Evolutionary conservation across 192 early-diverging fungal species (phyloP).

Genomic region (Piromyces sp.): DNA sequence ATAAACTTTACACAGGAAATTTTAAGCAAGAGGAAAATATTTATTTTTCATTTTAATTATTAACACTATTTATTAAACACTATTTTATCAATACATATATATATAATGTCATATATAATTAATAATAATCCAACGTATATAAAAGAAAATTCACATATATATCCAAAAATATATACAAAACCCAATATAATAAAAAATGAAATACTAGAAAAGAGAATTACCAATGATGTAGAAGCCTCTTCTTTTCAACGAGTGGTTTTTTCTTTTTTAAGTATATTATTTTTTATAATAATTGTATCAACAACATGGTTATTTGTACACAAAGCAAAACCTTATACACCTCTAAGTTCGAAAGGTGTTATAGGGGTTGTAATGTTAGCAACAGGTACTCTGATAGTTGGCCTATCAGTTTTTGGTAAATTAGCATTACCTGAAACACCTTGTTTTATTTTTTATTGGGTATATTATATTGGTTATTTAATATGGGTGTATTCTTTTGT

Average conservation of each 20-base stretch:
- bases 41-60: too few relatives aligned
- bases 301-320: background rate
- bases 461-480: background rate
- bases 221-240: background rate
- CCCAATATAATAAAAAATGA: background rate
- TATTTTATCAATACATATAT: too few relatives aligned
- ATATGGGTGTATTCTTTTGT: background rate
- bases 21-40: too few relatives aligned
- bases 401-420: background rate
- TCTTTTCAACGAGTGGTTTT: background rate
- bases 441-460: background rate
- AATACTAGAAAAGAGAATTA: background rate
- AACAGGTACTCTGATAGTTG: background rate
- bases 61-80: too few relatives aligned
- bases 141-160: too few relatives aligned
- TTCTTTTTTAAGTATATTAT: background rate
- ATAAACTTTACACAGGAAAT: too few relatives aligned
- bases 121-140: too few relatives aligned
- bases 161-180: background rate
- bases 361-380: background rate
- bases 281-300: background rate
- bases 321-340: background rate
- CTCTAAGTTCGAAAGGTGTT: background rate
- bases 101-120: too few relatives aligned
- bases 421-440: background rate